A percentile compares a stretch with the other conserved stretches of the same genome.
Conservation (phyloP, 2,329 filamentous ascomycete genomes). For the Colletotrichum gloeosporioides region DNA sequence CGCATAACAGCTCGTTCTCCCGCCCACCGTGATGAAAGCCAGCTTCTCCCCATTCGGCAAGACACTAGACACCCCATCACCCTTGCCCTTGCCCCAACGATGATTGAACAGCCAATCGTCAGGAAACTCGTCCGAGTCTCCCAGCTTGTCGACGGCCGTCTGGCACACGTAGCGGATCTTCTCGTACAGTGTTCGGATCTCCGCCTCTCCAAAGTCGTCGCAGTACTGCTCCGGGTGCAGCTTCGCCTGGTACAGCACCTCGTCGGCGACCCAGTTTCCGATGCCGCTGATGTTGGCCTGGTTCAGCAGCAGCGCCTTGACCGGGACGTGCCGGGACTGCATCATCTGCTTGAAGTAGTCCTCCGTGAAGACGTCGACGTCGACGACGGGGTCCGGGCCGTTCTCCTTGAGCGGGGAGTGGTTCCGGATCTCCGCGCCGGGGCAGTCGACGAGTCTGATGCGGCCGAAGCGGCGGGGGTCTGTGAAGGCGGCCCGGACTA, state of each 20-base stretch:
- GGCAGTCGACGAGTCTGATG: constrained; percentile 82
- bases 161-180: constrained; percentile 81
- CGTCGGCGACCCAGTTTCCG: constrained; percentile 97
- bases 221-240: constrained; percentile 94
- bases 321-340: constrained; percentile 77
- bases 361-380: constrained; percentile 77
- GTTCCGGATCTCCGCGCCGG: constrained; percentile 76
- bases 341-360: constrained; percentile 77
- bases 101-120: constrained; percentile 87
- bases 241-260: constrained; percentile 86
- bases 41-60: constrained; percentile 88
- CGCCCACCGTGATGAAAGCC: constrained; percentile 86
- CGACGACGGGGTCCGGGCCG: constrained; percentile 89
- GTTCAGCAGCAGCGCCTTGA: constrained; percentile 89
- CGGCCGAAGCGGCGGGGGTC: constrained; percentile 82
- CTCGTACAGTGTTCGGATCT: constrained; percentile 75
- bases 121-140: constrained; percentile 84
- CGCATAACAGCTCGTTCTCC: constrained; percentile 88
- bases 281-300: constrained; percentile 90
- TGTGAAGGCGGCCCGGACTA: constrained; percentile 76
- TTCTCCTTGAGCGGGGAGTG: constrained; percentile 86
- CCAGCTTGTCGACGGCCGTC: constrained; percentile 78
- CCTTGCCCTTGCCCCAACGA: constrained; percentile 83
- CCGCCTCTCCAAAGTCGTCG: constrained; percentile 75
- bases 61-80: constrained; percentile 69